Conservation (phyloP, 768 basidiomycete genomes). For the Pleurotus ostreatus region DNA sequence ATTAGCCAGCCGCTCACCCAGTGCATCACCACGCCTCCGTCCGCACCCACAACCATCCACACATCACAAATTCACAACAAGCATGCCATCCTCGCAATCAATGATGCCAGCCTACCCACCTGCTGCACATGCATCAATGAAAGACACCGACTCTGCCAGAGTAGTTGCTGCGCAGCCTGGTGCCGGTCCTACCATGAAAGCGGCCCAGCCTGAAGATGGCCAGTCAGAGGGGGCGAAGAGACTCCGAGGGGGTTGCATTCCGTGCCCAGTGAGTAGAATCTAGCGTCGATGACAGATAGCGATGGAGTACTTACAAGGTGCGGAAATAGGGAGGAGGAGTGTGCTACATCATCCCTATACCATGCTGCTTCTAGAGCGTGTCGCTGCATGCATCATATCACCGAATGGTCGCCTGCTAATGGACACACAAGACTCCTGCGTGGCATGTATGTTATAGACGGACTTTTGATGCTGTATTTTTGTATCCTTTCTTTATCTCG, state of each 20-base stretch:
- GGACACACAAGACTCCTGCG: too few species aligned
- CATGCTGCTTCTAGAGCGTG: conserved; percentile 2
- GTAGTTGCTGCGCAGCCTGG: background rate
- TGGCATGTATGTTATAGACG: too few species aligned
- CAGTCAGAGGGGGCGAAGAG: background rate
- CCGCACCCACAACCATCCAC: background rate
- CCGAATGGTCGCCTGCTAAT: too few species aligned
- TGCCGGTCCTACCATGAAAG: background rate
- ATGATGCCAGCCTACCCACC: background rate
- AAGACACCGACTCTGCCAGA: background rate
- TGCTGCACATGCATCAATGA: background rate
- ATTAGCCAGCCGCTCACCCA: background rate
- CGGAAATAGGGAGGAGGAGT: conserved; percentile 3
- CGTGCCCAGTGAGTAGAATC: conserved; percentile 4
- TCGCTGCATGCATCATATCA: background rate
- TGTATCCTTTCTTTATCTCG: too few species aligned
- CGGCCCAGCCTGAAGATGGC: background rate
- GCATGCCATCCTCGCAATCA: background rate
- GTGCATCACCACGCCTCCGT: background rate
- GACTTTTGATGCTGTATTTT: too few species aligned
- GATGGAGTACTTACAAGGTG: background rate
- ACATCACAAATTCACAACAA: background rate
- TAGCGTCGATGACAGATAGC: background rate
- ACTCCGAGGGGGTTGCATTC: conserved; percentile 7
- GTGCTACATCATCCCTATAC: conserved; percentile 8